Evolutionary conservation across 75 land plant species (phyloP), one percentile per base, ranked within the genome.

Genomic region (Picea glauca): DNA sequence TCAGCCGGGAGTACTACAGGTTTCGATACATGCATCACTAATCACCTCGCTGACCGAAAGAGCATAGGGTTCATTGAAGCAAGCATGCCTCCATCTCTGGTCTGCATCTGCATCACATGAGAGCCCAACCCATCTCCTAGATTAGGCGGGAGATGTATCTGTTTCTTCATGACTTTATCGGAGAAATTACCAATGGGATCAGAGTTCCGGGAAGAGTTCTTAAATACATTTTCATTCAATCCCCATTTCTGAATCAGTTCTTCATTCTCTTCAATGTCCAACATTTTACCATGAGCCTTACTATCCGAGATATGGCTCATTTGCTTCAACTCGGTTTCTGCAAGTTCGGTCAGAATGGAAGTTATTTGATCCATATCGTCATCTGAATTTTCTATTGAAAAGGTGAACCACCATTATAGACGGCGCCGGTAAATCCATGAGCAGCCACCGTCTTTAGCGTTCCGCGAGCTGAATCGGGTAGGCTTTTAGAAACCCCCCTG

Each of bases 191-290:
- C 62, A 15, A 60, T 60, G 62, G 62, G 2, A 50, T 59, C 58
- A 15, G 81, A 40, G 13, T 66, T 85, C n/a, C 81, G 87, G 60
- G 91, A 90, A 64, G 92, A 87, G 26, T 72, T 66, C 72, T 88
- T 79, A 81, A 94, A 96, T 23, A 86, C 86, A 46, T 80, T 81
- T 82, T 90, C 97, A 74, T 94, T 86, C 60, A 96, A 78, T n/a
- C 97, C 95, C 91, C 92, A 92, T 72, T 96, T 92, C 46, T 84
- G 88, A 95, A 94, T 94, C 61, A 96, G 83, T 57, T 86, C 90
- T 80, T 94, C 93, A 14, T 96, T 86, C 79, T 96, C 95, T 72
- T 81, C 85, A 80, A 92, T 93, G 77, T 96, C 99, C 78, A 94
- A 78, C 84, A 89, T 50, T 76, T 85, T 88, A 4, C 93, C 99